Evolutionary conservation across 805 yeast species (phyloP).

Genomic region (Candida mattraensis): DNA sequence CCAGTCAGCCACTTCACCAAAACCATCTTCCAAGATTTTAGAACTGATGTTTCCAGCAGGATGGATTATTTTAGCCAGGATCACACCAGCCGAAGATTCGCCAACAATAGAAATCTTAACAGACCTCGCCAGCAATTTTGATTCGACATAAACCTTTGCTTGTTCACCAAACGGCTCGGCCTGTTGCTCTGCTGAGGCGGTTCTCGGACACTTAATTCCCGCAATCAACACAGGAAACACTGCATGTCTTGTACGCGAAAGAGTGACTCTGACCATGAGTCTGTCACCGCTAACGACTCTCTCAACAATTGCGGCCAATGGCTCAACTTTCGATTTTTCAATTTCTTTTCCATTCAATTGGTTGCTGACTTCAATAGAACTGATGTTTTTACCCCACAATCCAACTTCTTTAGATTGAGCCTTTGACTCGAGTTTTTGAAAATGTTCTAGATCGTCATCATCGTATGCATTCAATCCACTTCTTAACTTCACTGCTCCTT

Average conservation of each 20-base stretch:
- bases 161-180: constrained; percentile 64
- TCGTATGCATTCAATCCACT: constrained; percentile 47
- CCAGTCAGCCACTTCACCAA: constrained; percentile 78
- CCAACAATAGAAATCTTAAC: constrained; percentile 61
- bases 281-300: constrained; percentile 79
- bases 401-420: constrained; percentile 57
- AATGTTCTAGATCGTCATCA: constrained; percentile 39
- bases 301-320: constrained; percentile 64
- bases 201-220: constrained; percentile 72
- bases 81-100: constrained; percentile 58
- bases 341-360: constrained; percentile 36
- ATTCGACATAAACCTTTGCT: constrained; percentile 63
- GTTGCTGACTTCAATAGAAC: constrained; percentile 26
- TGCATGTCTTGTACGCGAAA: constrained; percentile 50
- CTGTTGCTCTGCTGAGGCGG: constrained; percentile 45
- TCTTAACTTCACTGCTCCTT: constrained; percentile 64
- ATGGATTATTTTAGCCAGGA: constrained; percentile 58
- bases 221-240: constrained; percentile 65
- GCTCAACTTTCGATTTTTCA: constrained; percentile 38
- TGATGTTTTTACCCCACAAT: constrained; percentile 45
- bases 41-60: constrained; percentile 79
- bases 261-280: constrained; percentile 56
- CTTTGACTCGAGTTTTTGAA: constrained; percentile 42
- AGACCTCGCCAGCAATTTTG: constrained; percentile 59
- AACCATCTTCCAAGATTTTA: constrained; percentile 64